Base-by-base conservation (phyloP, 257 asterid species). In the Cruciata laevipes region DNA sequence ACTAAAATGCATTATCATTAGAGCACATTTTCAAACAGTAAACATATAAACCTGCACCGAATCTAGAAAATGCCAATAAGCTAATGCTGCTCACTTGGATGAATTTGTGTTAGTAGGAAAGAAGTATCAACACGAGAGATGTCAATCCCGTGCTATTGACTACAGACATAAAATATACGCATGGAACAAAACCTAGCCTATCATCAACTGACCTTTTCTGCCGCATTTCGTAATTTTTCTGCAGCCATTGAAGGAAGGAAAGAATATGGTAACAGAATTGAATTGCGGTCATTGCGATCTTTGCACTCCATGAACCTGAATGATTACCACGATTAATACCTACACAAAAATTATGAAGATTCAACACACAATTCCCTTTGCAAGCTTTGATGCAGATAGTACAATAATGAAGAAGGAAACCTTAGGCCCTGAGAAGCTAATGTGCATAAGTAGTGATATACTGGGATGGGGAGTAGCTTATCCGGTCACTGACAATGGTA, bases 231-330 rank as follows among this genome's bases (percentile, higher is more conserved):
- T 65, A 89, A 86, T 79, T 90, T 90, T 73, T 78, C 78, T 11
- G 94, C 78, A 71, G 96, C 97, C 96, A 85, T 85, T 76, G 91
- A 85, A 72, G 97, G 97, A 79, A 93, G 95, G 83, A 93, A 90
- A 10, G 94, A 90, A 82, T 81, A 82, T 18, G 98, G 91, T 82
- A 88, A 78, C 78, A 81, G 65, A 72, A 90, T 69, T 69, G 95
- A 77, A 71, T 88, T 85, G 65, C 61, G 95, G 73, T 89, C 85
- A 69, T 84, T 86, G 64, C 97, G 86, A 80, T 93, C 94, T 85
- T 87, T 94, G 93, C 99, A 90, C 79, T 94, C 97, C 86, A 77
- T 81, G 84, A 94, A 94, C 99, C 97, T 93, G 95, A 87, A 85
- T 68, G 84, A 85, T 80, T 79, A 85, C 81, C 81, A 82, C 56